Evolutionary conservation across 805 yeast genomes (phyloP).

Genomic region (Metschnikowia dekortorum): DNA sequence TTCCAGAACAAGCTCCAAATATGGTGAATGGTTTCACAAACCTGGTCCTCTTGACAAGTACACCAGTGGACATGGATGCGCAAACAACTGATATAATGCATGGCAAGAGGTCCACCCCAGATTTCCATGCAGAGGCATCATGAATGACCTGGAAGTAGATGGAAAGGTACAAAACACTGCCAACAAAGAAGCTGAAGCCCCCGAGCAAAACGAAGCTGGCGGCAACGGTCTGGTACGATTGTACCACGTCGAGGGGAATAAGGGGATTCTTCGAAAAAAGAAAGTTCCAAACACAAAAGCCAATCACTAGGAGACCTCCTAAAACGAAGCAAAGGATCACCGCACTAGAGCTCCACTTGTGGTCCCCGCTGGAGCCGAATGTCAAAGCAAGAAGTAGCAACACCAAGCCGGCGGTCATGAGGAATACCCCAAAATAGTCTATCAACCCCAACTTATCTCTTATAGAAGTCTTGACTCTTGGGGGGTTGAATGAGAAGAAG

Average conservation of each 20-base stretch:
- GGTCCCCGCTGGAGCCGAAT: constrained; percentile 19
- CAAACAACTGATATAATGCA: constrained; percentile 36
- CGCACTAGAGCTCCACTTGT: constrained; percentile 21
- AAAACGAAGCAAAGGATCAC: constrained; percentile 22
- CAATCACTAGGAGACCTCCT: constrained; percentile 17
- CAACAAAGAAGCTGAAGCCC: constrained; percentile 18
- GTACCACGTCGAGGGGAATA: constrained; percentile 16
- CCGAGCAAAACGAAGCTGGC: constrained; percentile 14
- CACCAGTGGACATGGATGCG: constrained; percentile 35
- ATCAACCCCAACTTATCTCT: constrained; percentile 15
- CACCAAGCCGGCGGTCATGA: constrained; percentile 19
- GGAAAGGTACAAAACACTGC: constrained; percentile 27
- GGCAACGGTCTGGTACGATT: constrained; percentile 12
- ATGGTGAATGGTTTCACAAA: constrained; percentile 40
- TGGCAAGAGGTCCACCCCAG: constrained; percentile 47
- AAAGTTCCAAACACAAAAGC: constrained; percentile 19
- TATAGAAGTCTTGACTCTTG: constrained; percentile 11
- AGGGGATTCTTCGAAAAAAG: constrained; percentile 16
- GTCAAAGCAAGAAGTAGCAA: constrained; percentile 22
- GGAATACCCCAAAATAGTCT: constrained; percentile 21
- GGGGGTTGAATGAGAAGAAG: constrained; percentile 19
- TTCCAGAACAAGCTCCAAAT: constrained; percentile 29
- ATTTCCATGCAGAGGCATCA: constrained; percentile 36
- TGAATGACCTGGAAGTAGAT: constrained; percentile 49
- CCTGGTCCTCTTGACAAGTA: constrained; percentile 33